Conservation (phyloP, 345 rosid species). For the Citrus sinensis region DNA sequence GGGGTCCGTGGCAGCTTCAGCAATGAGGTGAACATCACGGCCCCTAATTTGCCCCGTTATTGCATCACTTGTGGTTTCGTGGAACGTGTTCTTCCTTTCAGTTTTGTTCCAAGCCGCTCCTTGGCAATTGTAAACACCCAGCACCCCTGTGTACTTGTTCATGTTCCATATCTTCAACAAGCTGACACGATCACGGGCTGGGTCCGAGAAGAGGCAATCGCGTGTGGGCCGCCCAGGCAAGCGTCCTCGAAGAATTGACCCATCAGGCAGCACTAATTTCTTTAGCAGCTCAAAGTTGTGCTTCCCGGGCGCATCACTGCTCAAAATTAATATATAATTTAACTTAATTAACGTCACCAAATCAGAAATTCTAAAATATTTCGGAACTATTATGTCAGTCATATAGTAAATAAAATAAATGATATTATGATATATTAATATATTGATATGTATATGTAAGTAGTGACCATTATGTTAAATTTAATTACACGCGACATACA, state of each 20-base stretch:
- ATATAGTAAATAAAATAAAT: too few species aligned
- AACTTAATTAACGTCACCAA: too few species aligned
- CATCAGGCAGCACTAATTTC: conserved; percentile 87
- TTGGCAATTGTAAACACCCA: conserved; percentile 93
- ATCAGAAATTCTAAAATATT: too few species aligned
- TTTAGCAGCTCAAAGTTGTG: conserved; percentile 77
- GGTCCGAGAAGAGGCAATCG: conserved; percentile 82
- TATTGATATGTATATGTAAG: too few species aligned
- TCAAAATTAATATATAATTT: neutral
- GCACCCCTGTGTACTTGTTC: conserved; percentile 91
- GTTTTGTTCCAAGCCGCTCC: conserved; percentile 91
- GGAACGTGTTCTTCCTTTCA: conserved; percentile 75
- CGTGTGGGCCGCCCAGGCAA: conserved; percentile 89
- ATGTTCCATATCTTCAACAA: conserved; percentile 97
- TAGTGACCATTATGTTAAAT: too few species aligned
- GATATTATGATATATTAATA: too few species aligned
- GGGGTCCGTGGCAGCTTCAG: conserved; percentile 63
- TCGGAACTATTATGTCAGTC: fast-evolving
- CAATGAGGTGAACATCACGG: conserved; percentile 74
- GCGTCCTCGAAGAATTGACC: conserved; percentile 79
- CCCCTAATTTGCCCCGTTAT: conserved; percentile 57
- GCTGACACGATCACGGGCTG: conserved; percentile 83
- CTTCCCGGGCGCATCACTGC: conserved; percentile 91
- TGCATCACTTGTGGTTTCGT: conserved; percentile 45
- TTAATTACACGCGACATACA: fast-evolving